phyloP scores from a whole-genome alignment of 352 stramenopile species.

The Peronospora belbahrii region DNA sequence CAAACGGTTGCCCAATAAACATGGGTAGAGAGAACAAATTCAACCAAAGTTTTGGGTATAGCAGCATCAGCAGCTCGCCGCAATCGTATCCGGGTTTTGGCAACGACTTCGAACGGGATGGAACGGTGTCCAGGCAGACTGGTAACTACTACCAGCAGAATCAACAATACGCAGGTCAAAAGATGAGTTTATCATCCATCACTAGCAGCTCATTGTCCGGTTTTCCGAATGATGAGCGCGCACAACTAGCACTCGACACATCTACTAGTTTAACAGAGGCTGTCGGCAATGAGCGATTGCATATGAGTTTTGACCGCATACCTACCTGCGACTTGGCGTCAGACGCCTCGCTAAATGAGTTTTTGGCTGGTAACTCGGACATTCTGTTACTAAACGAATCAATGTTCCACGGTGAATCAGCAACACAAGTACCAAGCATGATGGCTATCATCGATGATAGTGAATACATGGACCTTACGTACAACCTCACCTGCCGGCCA shows the following conservation, averaged over 20 bases:
- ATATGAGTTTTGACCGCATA: conserved; percentile 4
- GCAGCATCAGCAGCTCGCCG: conserved; percentile 2
- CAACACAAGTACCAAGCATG: conserved; percentile 5
- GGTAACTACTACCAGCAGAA: conserved; percentile 11
- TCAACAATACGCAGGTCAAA: conserved; percentile 14
- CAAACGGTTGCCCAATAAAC: conserved; percentile 6
- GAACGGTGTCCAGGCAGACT: conserved; percentile 9
- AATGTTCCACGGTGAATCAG: conserved; percentile 22
- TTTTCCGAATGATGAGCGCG: conserved; percentile 26
- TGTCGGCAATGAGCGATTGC: conserved; percentile 7
- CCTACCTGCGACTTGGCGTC: conserved; percentile 25
- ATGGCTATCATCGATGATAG: conserved; percentile 20
- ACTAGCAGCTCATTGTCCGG: conserved; percentile 40
- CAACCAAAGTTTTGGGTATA: not conserved
- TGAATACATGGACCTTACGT: conserved; percentile 5
- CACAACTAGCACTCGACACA: conserved; percentile 11
- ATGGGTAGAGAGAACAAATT: not conserved
- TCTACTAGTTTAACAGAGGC: conserved; percentile 20
- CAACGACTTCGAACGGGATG: conserved; percentile 9
- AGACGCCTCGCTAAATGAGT: conserved; percentile 27
- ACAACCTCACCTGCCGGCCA: conserved; percentile 2
- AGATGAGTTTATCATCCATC: conserved; percentile 41
- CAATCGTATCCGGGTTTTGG: conserved; percentile 8
- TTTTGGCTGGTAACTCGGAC: conserved; percentile 31
- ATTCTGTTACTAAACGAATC: conserved; percentile 36